These are phyloP conservation scores for Mycothermus thermophilus DNA, from an alignment of 495 filamentous ascomycete species.

Conservation along the genomic window DNA sequence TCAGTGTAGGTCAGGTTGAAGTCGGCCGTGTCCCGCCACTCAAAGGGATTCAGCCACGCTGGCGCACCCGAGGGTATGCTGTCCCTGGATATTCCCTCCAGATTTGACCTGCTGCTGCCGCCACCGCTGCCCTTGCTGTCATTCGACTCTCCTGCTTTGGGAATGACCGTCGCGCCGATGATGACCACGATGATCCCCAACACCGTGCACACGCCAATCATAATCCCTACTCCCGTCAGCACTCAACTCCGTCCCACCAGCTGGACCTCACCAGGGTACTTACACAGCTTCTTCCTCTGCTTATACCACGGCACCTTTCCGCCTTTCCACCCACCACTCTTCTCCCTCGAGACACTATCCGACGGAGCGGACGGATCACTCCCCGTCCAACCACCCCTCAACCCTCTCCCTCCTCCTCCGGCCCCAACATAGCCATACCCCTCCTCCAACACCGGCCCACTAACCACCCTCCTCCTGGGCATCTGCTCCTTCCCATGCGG, in stretches of 20 bases:
- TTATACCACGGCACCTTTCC: constrained; percentile 12
- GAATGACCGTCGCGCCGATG: constrained; percentile 55
- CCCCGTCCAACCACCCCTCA: constrained; percentile 21
- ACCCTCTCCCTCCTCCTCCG: constrained; percentile 2
- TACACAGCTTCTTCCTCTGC: constrained; percentile 38
- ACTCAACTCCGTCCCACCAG: background rate
- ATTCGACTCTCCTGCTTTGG: constrained; percentile 31
- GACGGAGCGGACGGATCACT: too few species aligned
- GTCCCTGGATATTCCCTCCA: constrained; percentile 43
- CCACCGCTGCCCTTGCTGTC: constrained; percentile 15
- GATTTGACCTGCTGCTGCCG: constrained; percentile 33
- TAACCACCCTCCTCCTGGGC: constrained; percentile 45
- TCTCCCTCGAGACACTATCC: constrained; percentile 21
- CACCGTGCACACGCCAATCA: constrained; percentile 38
- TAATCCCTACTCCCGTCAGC: constrained; percentile 34
- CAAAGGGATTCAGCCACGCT: constrained; percentile 75
- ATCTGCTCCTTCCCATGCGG: constrained; percentile 8
- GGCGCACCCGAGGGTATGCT: constrained; percentile 58
- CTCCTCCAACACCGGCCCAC: constrained; percentile 56
- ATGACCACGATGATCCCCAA: constrained; percentile 60
- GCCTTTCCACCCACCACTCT: constrained; percentile 16
- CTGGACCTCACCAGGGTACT: constrained; percentile 12
- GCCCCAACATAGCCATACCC: background rate
- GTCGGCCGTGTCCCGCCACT: constrained; percentile 81
- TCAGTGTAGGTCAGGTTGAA: constrained; percentile 93